phyloP scores from a whole-genome alignment of 2,329 filamentous ascomycete species.

The Arthroderma uncinatum region DNA sequence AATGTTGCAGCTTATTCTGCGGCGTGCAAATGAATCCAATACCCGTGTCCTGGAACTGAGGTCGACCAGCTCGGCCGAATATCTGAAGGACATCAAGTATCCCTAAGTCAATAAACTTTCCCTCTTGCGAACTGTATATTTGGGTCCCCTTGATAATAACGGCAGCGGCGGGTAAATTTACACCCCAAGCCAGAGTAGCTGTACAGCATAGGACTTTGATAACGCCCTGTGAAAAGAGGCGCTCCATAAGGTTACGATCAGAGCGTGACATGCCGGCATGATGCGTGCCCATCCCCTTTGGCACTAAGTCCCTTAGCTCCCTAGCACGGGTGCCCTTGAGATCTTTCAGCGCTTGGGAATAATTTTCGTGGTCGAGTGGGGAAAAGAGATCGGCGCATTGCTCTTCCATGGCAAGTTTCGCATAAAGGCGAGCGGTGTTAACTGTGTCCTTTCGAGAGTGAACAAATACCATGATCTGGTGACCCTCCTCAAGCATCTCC shows the following conservation, averaged over 20 bases:
- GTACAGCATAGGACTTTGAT: conserved; percentile 97
- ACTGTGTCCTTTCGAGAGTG: conserved; percentile 93
- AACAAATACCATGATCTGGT: conserved; percentile 99
- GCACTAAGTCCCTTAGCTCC: conserved; percentile 78
- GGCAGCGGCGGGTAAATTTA: conserved; percentile 91
- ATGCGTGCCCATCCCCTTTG: conserved; percentile 87
- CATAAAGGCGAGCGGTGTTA: conserved; percentile 71
- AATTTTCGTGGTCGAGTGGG: conserved; percentile 64
- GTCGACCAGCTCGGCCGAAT: conserved; percentile 93
- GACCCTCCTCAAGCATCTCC: conserved; percentile 81
- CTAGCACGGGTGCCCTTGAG: conserved; percentile 76
- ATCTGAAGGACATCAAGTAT: conserved; percentile 97
- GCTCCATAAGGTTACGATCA: conserved; percentile 91
- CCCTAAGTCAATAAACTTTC: conserved; percentile 90
- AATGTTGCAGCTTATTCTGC: conserved; percentile 84
- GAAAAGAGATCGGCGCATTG: conserved; percentile 73
- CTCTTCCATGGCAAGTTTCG: conserved; percentile 75
- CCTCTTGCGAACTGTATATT: conserved; percentile 89
- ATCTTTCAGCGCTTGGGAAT: conserved; percentile 67
- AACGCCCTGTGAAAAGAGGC: conserved; percentile 81
- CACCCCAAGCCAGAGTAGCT: conserved; percentile 94
- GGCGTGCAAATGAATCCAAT: conserved; percentile 98
- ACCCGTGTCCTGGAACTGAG: conserved; percentile 93
- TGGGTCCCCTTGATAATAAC: conserved; percentile 98
- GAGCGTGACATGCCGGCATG: conserved; percentile 94